Evolutionary conservation across 2,329 filamentous ascomycete genomes (phyloP).

Genomic region (Zymoseptoria pseudotritici): DNA sequence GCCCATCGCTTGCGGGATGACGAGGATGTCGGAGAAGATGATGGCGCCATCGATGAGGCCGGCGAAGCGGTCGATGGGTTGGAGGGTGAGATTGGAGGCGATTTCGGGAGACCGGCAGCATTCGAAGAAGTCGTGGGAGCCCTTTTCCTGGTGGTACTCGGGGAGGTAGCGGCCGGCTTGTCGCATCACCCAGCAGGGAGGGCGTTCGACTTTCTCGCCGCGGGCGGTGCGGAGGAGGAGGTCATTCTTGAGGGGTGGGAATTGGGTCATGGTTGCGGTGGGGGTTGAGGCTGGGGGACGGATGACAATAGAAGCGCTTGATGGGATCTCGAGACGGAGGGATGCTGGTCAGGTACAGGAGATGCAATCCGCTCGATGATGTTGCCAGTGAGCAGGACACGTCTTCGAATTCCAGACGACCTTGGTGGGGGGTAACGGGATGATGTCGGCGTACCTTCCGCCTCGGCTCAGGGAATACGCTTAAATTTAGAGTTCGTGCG

Average conservation of each 20-base stretch:
- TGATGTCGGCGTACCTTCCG: not conserved
- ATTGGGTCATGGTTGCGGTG: constrained; percentile 39
- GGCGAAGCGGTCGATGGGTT: constrained; percentile 85
- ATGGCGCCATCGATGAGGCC: constrained; percentile 93
- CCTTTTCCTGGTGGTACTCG: constrained; percentile 95
- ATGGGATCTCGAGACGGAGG: too few species aligned
- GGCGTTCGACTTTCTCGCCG: constrained; percentile 84
- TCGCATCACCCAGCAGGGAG: constrained; percentile 98
- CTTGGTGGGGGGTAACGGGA: not conserved
- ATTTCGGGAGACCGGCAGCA: constrained; percentile 92
- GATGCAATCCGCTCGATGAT: not conserved
- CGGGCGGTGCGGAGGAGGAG: constrained; percentile 81
- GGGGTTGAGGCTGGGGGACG: not conserved
- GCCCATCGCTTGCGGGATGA: constrained; percentile 94
- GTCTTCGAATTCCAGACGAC: not conserved
- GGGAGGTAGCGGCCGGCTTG: constrained; percentile 97
- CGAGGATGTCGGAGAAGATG: constrained; percentile 97
- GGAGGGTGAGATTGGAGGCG: constrained; percentile 84
- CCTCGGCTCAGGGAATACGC: not conserved
- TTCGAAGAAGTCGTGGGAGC: constrained; percentile 86
- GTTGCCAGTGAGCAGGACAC: not conserved
- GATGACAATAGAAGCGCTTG: too few species aligned
- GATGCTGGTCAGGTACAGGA: not conserved
- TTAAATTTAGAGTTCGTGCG: not conserved
- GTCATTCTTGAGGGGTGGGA: constrained; percentile 86